Evolutionary conservation across 2,329 filamentous ascomycete genomes (phyloP).

Genomic region (Dactylellina leptospora): DNA sequence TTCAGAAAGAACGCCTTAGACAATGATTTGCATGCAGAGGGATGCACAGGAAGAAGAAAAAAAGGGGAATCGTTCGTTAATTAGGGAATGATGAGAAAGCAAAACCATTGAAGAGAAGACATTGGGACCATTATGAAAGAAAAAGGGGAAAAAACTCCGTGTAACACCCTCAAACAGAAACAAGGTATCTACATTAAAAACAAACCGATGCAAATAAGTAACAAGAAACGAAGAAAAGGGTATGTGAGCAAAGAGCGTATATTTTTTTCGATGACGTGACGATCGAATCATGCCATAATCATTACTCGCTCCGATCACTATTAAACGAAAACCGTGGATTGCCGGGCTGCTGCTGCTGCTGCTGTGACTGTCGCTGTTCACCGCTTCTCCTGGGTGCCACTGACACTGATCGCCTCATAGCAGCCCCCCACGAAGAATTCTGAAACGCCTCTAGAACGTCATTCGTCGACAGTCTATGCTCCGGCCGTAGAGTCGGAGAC

Average conservation of each 20-base stretch:
- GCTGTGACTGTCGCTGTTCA: conserved; percentile 21
- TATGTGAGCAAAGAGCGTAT: conserved; percentile 5
- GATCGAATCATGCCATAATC: conserved; percentile 18
- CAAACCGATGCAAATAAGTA: conserved; percentile 11
- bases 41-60: conserved; percentile 16
- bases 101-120: conserved; percentile 14
- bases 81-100: conserved; percentile 17
- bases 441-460: conserved; percentile 55
- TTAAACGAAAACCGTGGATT: conserved; percentile 47
- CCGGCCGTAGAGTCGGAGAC: conserved; percentile 35
- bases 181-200: conserved; percentile 37
- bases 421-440: conserved; percentile 53
- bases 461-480: conserved; percentile 54
- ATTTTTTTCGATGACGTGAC: conserved; percentile 7
- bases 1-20: conserved; percentile 43
- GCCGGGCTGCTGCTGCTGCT: conserved; percentile 27
- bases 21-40: conserved; percentile 30
- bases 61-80: conserved; percentile 23
- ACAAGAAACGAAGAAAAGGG: conserved; percentile 12
- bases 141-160: conserved; percentile 40
- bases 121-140: conserved; percentile 7
- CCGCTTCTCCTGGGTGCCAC: conserved; percentile 31
- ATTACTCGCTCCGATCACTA: conserved; percentile 45
- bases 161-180: conserved; percentile 22
- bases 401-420: conserved; percentile 52